Evolutionary conservation across 1,284 basidiomycete species (phyloP), one percentile per base, ranked within the genome.

Genomic region (Tetrapyrgos nigripes): DNA sequence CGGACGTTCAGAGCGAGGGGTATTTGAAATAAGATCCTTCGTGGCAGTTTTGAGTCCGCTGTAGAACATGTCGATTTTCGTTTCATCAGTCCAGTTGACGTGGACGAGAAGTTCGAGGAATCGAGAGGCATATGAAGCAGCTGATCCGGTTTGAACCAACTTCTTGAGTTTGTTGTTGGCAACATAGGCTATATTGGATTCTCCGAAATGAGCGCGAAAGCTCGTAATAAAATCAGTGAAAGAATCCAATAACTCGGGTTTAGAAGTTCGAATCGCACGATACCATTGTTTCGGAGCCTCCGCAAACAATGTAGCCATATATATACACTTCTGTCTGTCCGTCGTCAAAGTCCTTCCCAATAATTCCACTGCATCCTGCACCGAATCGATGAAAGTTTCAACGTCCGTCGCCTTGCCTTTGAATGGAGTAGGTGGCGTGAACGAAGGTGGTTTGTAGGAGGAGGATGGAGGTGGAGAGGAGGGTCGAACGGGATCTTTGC

Each of bases 131-230:
- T 71, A 74, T 8, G 53, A 33, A 3, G 65, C 50, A 6, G 62
- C 62, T 1, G 69, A 70, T 2, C 66, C 64, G 10, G 67, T 71
- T 50, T 76, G 73, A 0, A 50, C 51, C n/a, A 76, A 66, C 1
- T 55, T 29, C 4, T 70, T 54, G 21, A 73, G 55, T 44, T 68
- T 65, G 3, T 33, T 24, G 1, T 66, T 45, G 11, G 67, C 62
- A n/a, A 53, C 66, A 27, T 54, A 60, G 21, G 66, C 60, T 17
- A 65, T 52, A 45, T 68, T 62, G n/a, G 69, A 63, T 28, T 71
- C 68, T 5, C 63, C 62, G 24, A 74, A 71, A 19, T 72, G 67
- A 6, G 57, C 62, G 29, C 57, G 51, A 44, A 73, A 74, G 9
- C 66, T 55, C 1, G 47, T 40, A 6, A 70, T 44, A 27, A 74